Percentiles rank a stretch among this genome's conserved stretches.
These are phyloP conservation scores for Calonectria naviculata DNA, from an alignment of 2,329 filamentous ascomycete genomes.

Conservation along the genomic window DNA sequence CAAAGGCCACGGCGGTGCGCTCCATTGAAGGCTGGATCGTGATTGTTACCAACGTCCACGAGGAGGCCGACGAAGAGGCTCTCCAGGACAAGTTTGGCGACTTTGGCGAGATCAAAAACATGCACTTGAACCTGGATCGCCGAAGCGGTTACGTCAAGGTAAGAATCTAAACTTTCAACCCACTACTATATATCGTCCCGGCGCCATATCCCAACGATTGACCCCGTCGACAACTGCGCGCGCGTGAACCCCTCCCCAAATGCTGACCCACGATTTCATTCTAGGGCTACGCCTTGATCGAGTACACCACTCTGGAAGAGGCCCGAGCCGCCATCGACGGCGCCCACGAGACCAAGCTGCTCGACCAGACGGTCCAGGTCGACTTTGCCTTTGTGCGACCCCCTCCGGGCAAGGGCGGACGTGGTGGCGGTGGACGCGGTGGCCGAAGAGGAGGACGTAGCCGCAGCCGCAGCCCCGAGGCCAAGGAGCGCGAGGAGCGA, in stretches of 20 bases:
- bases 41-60: slow-evolving; percentile 87
- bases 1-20: slow-evolving; percentile 82
- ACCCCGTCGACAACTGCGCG: neutral
- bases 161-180: slow-evolving; percentile 11
- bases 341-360: slow-evolving; percentile 79
- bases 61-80: slow-evolving; percentile 87
- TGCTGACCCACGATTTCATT: neutral
- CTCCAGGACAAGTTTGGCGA: slow-evolving; percentile 85
- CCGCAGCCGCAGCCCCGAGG: slow-evolving; percentile 61
- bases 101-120: slow-evolving; percentile 87
- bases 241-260: neutral
- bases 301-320: slow-evolving; percentile 83
- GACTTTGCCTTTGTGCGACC: slow-evolving; percentile 90
- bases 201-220: neutral
- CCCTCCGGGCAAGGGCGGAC: slow-evolving; percentile 66
- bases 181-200: neutral
- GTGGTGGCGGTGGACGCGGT: slow-evolving; percentile 49
- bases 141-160: slow-evolving; percentile 91
- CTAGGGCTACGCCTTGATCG: slow-evolving; percentile 88
- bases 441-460: slow-evolving; percentile 58
- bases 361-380: slow-evolving; percentile 84
- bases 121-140: slow-evolving; percentile 85
- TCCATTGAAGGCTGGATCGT: slow-evolving; percentile 93
- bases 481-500: slow-evolving; percentile 46
- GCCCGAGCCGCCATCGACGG: slow-evolving; percentile 85